Base-by-base conservation (phyloP, 257 asterid species). In the Primulina eburnea region DNA sequence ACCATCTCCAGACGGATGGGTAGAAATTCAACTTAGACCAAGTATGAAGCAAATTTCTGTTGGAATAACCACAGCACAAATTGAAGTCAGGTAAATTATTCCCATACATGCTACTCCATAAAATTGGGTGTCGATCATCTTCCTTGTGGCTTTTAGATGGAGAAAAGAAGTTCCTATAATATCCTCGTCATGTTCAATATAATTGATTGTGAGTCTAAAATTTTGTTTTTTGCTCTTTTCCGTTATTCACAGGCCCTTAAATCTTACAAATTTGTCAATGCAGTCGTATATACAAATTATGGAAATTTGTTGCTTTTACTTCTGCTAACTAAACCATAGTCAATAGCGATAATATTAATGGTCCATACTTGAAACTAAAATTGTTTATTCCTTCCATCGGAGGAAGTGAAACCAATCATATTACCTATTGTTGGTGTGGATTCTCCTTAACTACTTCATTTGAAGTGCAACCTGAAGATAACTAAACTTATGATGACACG, bases 1-100 rank as follows among this genome's bases (percentile, higher is more conserved):
- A 32, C 85, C 89, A 21, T 78, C 93, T 62, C 88, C 95, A 2
- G 87, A 79, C 6, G 97, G 98, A 65, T 92, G 98, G 98, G 89
- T 92, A 17, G 95, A 90, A 81, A 82, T 90, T 80, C 92, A 87
- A 71, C 87, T 92, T 59, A 83, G 78, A 53, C 92, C 95, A 37
- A 89, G 80, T 81, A 60, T 88, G 60, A 88, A 82, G 82, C 87
- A 79, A 70, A 76, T 78, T 62, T 77, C 95, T 11, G 85, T 79
- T 40, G 88, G 83, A 77, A 71, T 69, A 58, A 74, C 83, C 30
- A 8, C 68, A 6, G 84, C 79, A 61, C 97, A 87, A 62, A 77
- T 85, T 38, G 96, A 90, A 62, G 83, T 90, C 65, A 90, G 97
- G 98, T 92, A 79, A 26, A 59, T 17, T 47, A 20, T 35, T 62